These are phyloP conservation scores for Phialophora verrucosa DNA, from an alignment of 2,329 filamentous ascomycete genomes.

Conservation along the genomic window DNA sequence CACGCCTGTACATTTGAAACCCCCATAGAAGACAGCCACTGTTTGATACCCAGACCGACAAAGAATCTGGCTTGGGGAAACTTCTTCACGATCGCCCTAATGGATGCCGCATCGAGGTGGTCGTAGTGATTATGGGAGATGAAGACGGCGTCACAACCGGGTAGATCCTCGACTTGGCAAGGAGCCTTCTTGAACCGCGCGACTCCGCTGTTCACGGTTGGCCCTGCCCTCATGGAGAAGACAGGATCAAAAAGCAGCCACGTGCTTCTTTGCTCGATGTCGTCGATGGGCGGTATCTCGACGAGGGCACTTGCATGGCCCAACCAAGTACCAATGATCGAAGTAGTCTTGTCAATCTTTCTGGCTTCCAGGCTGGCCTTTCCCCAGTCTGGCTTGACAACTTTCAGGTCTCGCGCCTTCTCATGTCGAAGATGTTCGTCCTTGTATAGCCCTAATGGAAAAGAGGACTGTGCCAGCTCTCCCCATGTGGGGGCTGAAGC, in stretches of 20 bases:
- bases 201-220: conserved; percentile 26
- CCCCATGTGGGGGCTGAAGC: conserved; percentile 27
- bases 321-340: conserved; percentile 28
- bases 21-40: conserved; percentile 38
- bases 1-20: conserved; percentile 49
- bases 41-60: conserved; percentile 46
- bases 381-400: conserved; percentile 30
- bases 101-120: conserved; percentile 57
- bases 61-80: conserved; percentile 52
- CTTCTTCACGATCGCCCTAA: conserved; percentile 48
- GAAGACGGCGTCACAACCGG: conserved; percentile 51
- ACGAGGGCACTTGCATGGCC: conserved; percentile 32
- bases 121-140: conserved; percentile 65
- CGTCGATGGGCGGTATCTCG: conserved; percentile 20
- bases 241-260: conserved; percentile 33
- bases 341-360: conserved; percentile 12
- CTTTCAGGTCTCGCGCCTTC: conserved; percentile 26
- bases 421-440: conserved; percentile 17
- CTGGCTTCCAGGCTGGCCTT: conserved; percentile 8
- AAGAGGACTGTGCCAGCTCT: conserved; percentile 21
- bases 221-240: conserved; percentile 28
- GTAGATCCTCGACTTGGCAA: conserved; percentile 28
- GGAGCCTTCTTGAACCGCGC: conserved; percentile 24
- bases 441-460: conserved; percentile 27
- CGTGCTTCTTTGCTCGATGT: conserved; percentile 9